phyloP scores from a whole-genome alignment of 805 yeast genomes.

The Yarrowia sp. region DNA sequence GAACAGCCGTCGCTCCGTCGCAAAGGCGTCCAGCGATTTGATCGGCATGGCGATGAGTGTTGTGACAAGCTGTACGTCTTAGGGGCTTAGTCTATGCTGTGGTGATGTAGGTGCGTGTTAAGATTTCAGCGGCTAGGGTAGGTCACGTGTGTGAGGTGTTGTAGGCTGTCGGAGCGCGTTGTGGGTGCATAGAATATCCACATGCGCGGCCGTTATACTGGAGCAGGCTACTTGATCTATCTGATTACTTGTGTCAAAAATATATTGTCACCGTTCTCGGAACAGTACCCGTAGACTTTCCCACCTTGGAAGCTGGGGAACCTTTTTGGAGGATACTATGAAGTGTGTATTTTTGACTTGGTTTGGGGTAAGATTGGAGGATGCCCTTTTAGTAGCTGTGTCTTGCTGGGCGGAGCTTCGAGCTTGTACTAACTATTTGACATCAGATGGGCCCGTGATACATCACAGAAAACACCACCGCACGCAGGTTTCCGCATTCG shows the following conservation, averaged over 20 bases:
- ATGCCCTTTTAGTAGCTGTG: background rate
- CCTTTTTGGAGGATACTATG: background rate
- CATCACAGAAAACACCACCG: no score
- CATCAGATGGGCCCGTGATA: no score
- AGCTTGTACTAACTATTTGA: no score
- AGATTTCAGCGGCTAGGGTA: slow-evolving; percentile 24
- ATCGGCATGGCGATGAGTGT: slow-evolving; percentile 34
- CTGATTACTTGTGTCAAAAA: background rate
- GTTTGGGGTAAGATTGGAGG: background rate
- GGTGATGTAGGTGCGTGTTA: slow-evolving; percentile 24
- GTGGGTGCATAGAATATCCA: background rate
- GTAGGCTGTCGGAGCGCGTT: background rate
- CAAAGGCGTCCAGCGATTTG: slow-evolving; percentile 61
- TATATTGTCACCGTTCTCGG: background rate
- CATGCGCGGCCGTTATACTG: background rate
- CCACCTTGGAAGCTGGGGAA: background rate
- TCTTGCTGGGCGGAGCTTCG: background rate
- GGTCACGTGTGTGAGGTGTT: background rate
- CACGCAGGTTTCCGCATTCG: background rate
- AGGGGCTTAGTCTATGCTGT: slow-evolving; percentile 14
- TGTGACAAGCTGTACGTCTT: slow-evolving; percentile 20
- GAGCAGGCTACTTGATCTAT: background rate
- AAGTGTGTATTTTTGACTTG: background rate
- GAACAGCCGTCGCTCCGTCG: slow-evolving; percentile 64
- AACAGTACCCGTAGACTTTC: background rate